These are phyloP conservation scores for Starmerella geochares DNA, from an alignment of 805 yeast genomes.

Conservation along the genomic window DNA sequence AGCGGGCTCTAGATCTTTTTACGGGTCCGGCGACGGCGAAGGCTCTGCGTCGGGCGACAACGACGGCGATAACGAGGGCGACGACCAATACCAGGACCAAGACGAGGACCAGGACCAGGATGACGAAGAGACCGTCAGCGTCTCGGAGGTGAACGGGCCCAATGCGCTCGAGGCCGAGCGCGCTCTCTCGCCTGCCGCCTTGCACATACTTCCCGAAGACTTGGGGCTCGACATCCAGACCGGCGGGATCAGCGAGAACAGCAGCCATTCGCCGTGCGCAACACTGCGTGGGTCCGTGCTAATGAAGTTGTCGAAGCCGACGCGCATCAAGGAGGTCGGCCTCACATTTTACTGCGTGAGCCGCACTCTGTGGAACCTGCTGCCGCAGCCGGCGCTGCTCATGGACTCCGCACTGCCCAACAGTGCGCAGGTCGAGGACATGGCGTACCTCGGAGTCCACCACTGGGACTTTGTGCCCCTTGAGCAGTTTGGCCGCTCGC, in stretches of 20 bases:
- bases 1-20: background rate
- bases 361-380: conserved; percentile 88
- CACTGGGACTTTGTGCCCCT: conserved; percentile 32
- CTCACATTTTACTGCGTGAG: conserved; percentile 57
- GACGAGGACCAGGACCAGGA: background rate
- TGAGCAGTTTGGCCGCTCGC: conserved; percentile 24
- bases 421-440: conserved; percentile 30
- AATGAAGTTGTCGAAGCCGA: conserved; percentile 59
- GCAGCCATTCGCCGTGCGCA: conserved; percentile 31
- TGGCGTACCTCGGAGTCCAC: conserved; percentile 28
- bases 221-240: conserved; percentile 12
- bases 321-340: conserved; percentile 56
- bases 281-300: conserved; percentile 69
- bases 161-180: conserved; percentile 1
- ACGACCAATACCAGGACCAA: background rate
- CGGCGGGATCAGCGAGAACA: conserved; percentile 11
- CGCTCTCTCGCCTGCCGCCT: background rate
- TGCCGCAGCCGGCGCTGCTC: conserved; percentile 25
- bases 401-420: conserved; percentile 27
- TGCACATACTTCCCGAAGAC: background rate
- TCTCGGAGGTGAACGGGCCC: background rate
- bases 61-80: background rate
- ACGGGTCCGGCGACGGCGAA: background rate
- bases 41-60: background rate
- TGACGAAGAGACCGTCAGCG: conserved; percentile 3